phyloP scores from a whole-genome alignment of 2,329 filamentous ascomycete species.

The Fusarium austroafricanum region DNA sequence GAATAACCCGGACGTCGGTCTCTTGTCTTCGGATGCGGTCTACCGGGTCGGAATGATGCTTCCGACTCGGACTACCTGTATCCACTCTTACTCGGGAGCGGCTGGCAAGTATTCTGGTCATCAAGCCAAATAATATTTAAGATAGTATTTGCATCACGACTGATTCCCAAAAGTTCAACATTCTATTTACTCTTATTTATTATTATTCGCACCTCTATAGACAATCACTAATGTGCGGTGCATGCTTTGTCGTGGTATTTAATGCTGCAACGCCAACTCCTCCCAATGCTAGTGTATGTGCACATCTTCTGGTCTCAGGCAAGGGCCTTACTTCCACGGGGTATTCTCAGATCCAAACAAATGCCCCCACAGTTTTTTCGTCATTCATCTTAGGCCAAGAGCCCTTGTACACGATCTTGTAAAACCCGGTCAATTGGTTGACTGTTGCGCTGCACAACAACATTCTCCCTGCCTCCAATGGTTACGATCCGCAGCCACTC shows the following conservation, averaged over 20 bases:
- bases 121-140: not conserved
- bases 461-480: slow-evolving; percentile 66
- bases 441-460: slow-evolving; percentile 63
- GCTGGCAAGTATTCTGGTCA: slow-evolving; percentile 3
- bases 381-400: slow-evolving; percentile 44
- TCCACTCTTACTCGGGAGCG: slow-evolving; percentile 29
- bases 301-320: slow-evolving; percentile 13
- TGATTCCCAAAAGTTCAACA: not conserved
- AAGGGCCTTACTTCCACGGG: slow-evolving; percentile 18
- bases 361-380: not conserved
- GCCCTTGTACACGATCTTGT: slow-evolving; percentile 52
- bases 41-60: slow-evolving; percentile 30
- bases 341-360: slow-evolving; percentile 33
- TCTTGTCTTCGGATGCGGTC: slow-evolving; percentile 1
- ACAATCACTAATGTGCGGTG: slow-evolving; percentile 8
- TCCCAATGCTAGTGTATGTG: slow-evolving; percentile 36
- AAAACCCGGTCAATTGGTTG: slow-evolving; percentile 55
- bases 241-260: slow-evolving; percentile 3
- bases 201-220: slow-evolving; percentile 16
- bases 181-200: not conserved
- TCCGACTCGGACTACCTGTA: slow-evolving; percentile 24
- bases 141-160: not conserved
- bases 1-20: not conserved
- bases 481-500: slow-evolving; percentile 66
- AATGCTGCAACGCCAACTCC: slow-evolving; percentile 36